These are phyloP conservation scores for Talaromyces trachyspermus DNA, from an alignment of 495 filamentous ascomycete species.

Conservation along the genomic window DNA sequence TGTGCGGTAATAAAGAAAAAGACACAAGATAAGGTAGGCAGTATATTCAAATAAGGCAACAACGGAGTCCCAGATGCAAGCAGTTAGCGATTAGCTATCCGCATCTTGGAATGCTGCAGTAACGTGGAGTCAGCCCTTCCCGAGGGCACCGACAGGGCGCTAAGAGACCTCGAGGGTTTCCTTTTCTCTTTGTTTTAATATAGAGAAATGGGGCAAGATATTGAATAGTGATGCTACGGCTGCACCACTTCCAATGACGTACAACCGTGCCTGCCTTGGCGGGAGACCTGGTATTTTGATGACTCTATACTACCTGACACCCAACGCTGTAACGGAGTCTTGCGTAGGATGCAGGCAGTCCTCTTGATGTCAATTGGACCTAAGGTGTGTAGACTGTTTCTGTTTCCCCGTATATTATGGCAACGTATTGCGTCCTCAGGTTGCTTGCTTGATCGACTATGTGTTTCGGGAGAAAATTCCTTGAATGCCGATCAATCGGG, in stretches of 20 bases:
- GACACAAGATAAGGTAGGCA: constrained; percentile 15
- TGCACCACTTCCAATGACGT: constrained; percentile 6
- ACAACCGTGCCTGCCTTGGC: constrained; percentile 1
- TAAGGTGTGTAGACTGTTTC: too few species aligned
- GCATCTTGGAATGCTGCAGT: constrained; percentile 44
- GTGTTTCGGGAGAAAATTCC: neutral
- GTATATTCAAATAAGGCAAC: constrained; percentile 30
- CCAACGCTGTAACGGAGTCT: constrained; percentile 2
- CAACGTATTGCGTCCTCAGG: too few species aligned
- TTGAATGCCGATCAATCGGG: constrained; percentile 9
- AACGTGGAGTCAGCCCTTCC: constrained; percentile 40
- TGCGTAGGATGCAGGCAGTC: neutral
- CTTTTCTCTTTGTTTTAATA: neutral
- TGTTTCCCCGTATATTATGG: neutral
- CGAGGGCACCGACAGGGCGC: constrained; percentile 32
- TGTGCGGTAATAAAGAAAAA: constrained; percentile 12
- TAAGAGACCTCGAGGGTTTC: neutral
- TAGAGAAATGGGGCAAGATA: neutral
- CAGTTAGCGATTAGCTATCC: constrained; percentile 38
- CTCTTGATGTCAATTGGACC: neutral
- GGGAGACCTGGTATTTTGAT: neutral
- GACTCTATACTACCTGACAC: neutral
- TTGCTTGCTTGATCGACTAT: neutral
- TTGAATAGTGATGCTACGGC: neutral
- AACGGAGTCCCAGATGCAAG: constrained; percentile 41